Conservation (phyloP, 2,329 filamentous ascomycete species). For the Aspergillus amoenus region DNA sequence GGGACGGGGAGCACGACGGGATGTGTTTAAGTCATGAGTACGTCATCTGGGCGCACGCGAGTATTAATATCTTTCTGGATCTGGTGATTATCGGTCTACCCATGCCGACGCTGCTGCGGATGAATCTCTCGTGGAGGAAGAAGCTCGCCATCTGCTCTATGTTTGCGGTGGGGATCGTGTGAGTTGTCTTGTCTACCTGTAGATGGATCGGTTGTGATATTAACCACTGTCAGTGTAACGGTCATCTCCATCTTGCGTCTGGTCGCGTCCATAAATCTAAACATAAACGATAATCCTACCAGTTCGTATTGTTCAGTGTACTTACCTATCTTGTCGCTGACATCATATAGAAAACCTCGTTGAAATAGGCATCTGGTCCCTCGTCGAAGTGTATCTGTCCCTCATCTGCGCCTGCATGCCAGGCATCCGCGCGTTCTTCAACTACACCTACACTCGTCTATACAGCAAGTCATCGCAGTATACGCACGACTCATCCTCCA, state of each 20-base stretch:
- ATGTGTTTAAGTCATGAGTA: background rate
- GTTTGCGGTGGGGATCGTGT: constrained; percentile 1
- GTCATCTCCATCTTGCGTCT: background rate
- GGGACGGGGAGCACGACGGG: constrained; percentile 6
- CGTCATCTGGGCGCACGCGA: background rate
- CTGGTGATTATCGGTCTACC: background rate
- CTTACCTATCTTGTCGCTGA: background rate
- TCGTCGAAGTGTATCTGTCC: background rate
- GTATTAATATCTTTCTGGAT: constrained; percentile 3
- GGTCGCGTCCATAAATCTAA: background rate
- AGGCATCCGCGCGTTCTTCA: constrained; percentile 5
- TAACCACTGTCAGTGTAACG: background rate
- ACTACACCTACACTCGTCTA: background rate
- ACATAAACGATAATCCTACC: background rate
- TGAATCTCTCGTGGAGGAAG: background rate
- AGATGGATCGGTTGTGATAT: background rate
- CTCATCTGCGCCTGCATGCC: constrained; percentile 7
- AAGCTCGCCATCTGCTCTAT: background rate
- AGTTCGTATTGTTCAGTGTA: background rate
- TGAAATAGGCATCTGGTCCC: background rate
- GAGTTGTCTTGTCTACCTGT: background rate
- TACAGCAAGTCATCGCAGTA: background rate
- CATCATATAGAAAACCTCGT: background rate
- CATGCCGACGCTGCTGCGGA: background rate
- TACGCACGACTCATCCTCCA: background rate